These are phyloP conservation scores for Trametes polyzona DNA, from an alignment of 1,284 basidiomycete species.

Conservation along the genomic window DNA sequence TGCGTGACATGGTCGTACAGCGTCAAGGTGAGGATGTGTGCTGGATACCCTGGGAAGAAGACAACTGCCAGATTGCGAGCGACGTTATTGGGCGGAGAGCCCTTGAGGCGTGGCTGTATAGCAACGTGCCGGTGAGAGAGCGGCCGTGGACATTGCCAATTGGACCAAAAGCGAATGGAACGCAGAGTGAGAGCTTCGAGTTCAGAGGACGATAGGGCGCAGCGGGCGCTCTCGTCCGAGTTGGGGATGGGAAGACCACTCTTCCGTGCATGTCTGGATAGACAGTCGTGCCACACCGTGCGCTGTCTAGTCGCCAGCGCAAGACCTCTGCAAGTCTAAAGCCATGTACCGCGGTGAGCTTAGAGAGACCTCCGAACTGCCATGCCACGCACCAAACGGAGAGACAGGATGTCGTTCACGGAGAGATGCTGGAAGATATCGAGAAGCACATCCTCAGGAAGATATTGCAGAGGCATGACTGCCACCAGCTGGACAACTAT, in stretches of 20 bases:
- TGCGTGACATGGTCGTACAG: constrained; percentile 31
- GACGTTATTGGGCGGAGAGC: constrained; percentile 25
- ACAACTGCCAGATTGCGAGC: constrained; percentile 45
- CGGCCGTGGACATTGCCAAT: constrained; percentile 52
- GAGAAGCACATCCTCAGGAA: constrained; percentile 25
- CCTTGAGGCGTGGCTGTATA: constrained; percentile 30
- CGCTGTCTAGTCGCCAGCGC: constrained; percentile 46
- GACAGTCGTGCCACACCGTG: constrained; percentile 53
- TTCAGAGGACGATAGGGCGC: constrained; percentile 41
- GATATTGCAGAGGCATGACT: constrained; percentile 2
- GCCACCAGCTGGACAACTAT: no score
- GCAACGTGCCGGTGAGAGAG: constrained; percentile 32
- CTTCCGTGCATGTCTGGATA: constrained; percentile 45
- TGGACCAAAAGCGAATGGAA: constrained; percentile 46
- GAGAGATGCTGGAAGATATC: constrained; percentile 19
- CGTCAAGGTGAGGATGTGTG: constrained; percentile 49
- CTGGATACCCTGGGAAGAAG: constrained; percentile 46
- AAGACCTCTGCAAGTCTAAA: constrained; percentile 53
- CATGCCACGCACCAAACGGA: constrained; percentile 16
- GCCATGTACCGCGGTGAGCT: neutral
- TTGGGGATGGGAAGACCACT: constrained; percentile 52
- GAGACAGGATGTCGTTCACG: constrained; percentile 17
- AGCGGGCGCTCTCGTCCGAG: constrained; percentile 33
- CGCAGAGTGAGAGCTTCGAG: constrained; percentile 46
- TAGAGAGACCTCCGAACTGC: neutral